Base-by-base conservation (phyloP, 306 rosid species). In the Ziziphus jujuba region DNA sequence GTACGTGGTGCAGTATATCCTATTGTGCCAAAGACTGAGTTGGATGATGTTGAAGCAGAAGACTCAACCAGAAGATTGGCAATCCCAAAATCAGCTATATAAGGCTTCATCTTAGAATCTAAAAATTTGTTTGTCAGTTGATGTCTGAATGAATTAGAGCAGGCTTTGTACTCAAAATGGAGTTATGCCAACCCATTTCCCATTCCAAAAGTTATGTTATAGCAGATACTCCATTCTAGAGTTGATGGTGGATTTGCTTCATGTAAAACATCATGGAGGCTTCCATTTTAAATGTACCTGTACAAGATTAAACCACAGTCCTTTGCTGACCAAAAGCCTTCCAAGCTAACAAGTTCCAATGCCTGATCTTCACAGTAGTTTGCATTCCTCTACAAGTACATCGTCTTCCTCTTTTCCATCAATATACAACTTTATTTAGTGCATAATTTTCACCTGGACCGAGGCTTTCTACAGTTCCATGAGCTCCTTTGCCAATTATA, bases 1-100 rank as follows among this genome's bases (percentile, higher is more conserved):
- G 13, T 75, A 89, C 98, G 95, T 74, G 96, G 95, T 47, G 97
- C 98, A 69, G 84, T 87, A 34, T 84, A 89, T 38, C 98, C 98
- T 11, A 80, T 56, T 54, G 97, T 92, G 9, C 98, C 97, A 0
- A 51, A 79, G 66, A 89, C 80, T 44, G 55, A 68, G 19, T 7
- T 55, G 57, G 95, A 85, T 17, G 72, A 4, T 17, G 64, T 28
- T 61, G 91, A 50, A 59, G 79, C 19, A 45, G 82, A 83, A 23
- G 90, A 74, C 57, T 84, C 87, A 68, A 87, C 86, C 76, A 93
- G 28, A 48, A 93, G 82, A 67, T 84, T 93, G 68, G 97, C 96
- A 40, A 93, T 81, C 12, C 97, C 96, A 33, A 93, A 93, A 80
- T 93, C 96, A 15, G 79, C 70, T 6, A 93, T 90, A 74, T 72